phyloP scores from a whole-genome alignment of 1,284 basidiomycete species.

The Trichosporon faecale region DNA sequence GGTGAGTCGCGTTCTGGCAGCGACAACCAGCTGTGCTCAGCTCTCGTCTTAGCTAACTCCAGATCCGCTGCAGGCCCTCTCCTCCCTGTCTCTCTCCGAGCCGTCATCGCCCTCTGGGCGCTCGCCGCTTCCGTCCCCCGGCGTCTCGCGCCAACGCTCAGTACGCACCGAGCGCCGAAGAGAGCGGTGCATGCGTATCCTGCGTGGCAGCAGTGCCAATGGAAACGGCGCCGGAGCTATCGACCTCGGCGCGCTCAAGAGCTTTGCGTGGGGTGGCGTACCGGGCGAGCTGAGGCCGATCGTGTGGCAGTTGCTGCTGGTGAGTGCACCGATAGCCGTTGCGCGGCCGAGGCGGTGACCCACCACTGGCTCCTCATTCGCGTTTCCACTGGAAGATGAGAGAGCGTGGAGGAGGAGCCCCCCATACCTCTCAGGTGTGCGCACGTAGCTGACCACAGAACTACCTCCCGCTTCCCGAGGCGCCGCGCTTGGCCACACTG shows the following conservation, averaged over 20 bases:
- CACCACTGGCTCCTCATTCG: no score
- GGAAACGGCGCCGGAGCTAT: conserved; percentile 35
- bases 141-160: conserved; percentile 64
- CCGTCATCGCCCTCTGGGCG: conserved; percentile 11
- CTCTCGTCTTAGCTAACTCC: conserved; percentile 22
- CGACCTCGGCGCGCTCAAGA: conserved; percentile 63
- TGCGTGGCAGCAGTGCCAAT: conserved; percentile 28
- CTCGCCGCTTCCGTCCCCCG: conserved; percentile 3
- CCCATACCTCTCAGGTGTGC: no score
- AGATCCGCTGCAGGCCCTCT: conserved; percentile 60
- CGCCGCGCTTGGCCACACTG: conserved; percentile 72
- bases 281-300: conserved; percentile 83
- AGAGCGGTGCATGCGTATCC: conserved; percentile 46
- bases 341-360: no score
- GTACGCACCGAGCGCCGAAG: conserved; percentile 48
- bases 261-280: conserved; percentile 93
- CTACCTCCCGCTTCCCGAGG: conserved; percentile 81
- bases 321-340: conserved; percentile 52
- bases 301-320: conserved; percentile 91
- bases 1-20: conserved; percentile 59
- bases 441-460: conserved; percentile 61
- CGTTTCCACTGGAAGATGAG: no score
- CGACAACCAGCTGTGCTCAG: background rate
- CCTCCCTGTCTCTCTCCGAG: conserved; percentile 29
- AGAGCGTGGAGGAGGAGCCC: no score